Evolutionary conservation across 768 basidiomycete species (phyloP), one percentile per base, ranked within the genome.

Genomic region (Lentinula lateritia): DNA sequence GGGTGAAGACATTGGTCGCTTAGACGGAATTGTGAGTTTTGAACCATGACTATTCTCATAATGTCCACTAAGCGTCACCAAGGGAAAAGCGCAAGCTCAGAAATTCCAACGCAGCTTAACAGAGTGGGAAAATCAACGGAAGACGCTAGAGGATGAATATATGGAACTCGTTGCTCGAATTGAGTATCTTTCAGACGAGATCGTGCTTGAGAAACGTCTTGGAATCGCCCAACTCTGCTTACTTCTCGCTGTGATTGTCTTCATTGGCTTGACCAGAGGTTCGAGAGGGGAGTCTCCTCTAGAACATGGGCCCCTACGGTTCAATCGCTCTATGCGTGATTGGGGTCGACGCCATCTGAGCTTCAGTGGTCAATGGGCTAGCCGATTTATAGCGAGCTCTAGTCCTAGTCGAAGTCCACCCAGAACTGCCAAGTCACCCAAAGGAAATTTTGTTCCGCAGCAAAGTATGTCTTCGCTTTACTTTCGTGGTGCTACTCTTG

Each of bases 171-270:
- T 87, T n/a, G 75, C 83, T 0, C 83, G 86, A 36, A 80, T 98
- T 7, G 86, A 90, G 56, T 78, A 85, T 65, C 82, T 98, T 9
- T 80, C 89, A 0, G 87, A 90, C 54, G 95, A 98, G 92, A 85
- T 97, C 36, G 76, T 88, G 0, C 80, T 95, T 54, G 95, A 97
- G 73, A 95, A 96, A 67, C 87, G 93, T 2, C 82, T 97, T 0
- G 89, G 94, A 2, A 85, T 97, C 20, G 90, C 90, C 0, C 95
- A 98, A 67, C 80, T 98, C 0, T 87, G 89, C 69, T 80, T 95
- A 6, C 79, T 96, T 5, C 78, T 97, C 3, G 84, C 88, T 0
- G 88, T 97, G 9, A 81, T 96, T 18, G 78, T 94, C 12, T 94
- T 97, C 71, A 90, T 96, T 74, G 85, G 88, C 16, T 79, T 96